phyloP scores from a whole-genome alignment of 176 grass and related monocot genomes.

The Ananas comosus region DNA sequence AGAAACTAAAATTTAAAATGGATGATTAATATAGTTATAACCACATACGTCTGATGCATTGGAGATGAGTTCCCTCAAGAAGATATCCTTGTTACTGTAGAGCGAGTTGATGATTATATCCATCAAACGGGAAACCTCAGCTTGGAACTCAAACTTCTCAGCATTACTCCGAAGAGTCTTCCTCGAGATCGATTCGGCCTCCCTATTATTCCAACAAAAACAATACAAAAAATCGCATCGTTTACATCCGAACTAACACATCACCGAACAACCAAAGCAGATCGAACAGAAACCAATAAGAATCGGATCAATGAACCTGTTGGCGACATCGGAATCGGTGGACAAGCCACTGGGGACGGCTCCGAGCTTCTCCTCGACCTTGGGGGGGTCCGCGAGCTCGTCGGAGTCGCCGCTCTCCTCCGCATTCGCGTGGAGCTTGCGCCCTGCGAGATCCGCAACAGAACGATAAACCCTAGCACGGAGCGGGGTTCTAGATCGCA shows the following conservation, averaged over 20 bases:
- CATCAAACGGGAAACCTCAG: conserved; percentile 96
- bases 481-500: background rate
- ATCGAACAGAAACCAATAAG: background rate
- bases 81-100: conserved; percentile 99
- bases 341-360: conserved; percentile 75
- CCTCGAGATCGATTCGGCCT: conserved; percentile 88
- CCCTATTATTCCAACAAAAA: conserved; percentile 31
- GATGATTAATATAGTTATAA: background rate
- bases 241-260: conserved; percentile 4
- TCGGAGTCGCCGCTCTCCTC: conserved; percentile 63
- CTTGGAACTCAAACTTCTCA: conserved; percentile 98
- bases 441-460: conserved; percentile 33
- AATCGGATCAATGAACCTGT: conserved; percentile 31
- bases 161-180: conserved; percentile 72
- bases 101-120: conserved; percentile 99
- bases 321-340: conserved; percentile 69
- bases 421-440: conserved; percentile 76
- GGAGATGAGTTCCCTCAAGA: conserved; percentile 91
- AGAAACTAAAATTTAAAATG: background rate
- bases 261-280: conserved; percentile 2
- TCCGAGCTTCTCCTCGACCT: conserved; percentile 90
- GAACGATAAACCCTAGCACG: background rate
- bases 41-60: conserved; percentile 86
- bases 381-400: conserved; percentile 59
- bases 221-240: conserved; percentile 4